A percentile compares a stretch with the other conserved stretches of the same genome.
Conservation (phyloP, 2,329 filamentous ascomycete species). For the Penicillium sp. region DNA sequence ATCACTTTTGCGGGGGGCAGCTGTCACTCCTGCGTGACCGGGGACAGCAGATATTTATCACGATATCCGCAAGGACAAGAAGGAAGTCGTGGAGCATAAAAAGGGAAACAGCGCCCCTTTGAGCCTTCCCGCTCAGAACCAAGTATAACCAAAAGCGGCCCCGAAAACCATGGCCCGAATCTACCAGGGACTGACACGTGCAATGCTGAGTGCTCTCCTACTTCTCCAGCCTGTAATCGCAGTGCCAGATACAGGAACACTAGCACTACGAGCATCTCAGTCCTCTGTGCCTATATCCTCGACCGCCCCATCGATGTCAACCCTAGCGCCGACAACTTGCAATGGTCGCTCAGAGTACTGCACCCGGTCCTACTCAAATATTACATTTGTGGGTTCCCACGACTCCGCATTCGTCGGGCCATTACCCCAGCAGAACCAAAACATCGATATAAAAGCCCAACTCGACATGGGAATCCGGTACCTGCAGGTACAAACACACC, state of each 20-base stretch:
- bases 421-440: slow-evolving; percentile 59
- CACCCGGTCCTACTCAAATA: slow-evolving; percentile 57
- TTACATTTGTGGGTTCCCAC: slow-evolving; percentile 65
- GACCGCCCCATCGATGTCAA: slow-evolving; percentile 7
- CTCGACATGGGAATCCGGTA: slow-evolving; percentile 63
- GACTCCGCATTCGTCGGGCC: slow-evolving; percentile 64
- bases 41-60: background rate
- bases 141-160: background rate
- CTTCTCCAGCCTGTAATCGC: slow-evolving; percentile 1
- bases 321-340: slow-evolving; percentile 42
- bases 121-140: background rate
- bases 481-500: slow-evolving; percentile 64
- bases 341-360: slow-evolving; percentile 61
- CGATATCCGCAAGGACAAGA: background rate
- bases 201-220: slow-evolving; percentile 8
- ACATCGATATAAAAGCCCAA: slow-evolving; percentile 58
- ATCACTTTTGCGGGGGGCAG: slow-evolving; percentile 7
- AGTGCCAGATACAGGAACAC: background rate
- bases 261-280: slow-evolving; percentile 6
- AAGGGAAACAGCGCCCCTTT: background rate
- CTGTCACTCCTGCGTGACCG: slow-evolving; percentile 12
- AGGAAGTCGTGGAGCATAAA: background rate
- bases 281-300: slow-evolving; percentile 6
- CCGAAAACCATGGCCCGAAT: slow-evolving; percentile 11
- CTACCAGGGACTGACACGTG: slow-evolving; percentile 1